phyloP scores from a whole-genome alignment of 2,329 filamentous ascomycete species.

The Apiospora koreana region DNA sequence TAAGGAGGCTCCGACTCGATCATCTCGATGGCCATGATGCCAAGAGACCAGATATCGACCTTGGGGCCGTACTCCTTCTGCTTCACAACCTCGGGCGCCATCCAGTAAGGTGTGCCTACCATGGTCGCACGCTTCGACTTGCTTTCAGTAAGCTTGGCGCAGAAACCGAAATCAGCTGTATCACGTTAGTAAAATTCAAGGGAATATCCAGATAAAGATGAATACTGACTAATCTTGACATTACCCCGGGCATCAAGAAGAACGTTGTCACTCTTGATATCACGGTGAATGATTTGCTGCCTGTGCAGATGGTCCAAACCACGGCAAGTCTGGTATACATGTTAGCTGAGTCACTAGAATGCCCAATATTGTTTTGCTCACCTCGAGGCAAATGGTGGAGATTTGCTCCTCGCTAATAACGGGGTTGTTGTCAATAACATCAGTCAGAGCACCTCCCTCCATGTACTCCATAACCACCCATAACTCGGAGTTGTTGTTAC shows the following conservation, averaged over 20 bases:
- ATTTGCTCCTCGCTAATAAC: slow-evolving; percentile 96
- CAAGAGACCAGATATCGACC: slow-evolving; percentile 98
- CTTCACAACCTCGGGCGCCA: slow-evolving; percentile 99
- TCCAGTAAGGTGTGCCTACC: slow-evolving; percentile 99
- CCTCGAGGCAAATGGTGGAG: slow-evolving; percentile 94
- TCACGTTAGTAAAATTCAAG: neutral
- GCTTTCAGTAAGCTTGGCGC: slow-evolving; percentile 94
- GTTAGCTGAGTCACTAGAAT: neutral
- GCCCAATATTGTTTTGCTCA: slow-evolving; percentile 43
- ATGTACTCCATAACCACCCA: slow-evolving; percentile 99
- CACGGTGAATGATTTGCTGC: slow-evolving; percentile 96
- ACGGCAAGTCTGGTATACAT: slow-evolving; percentile 75
- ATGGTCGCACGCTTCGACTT: slow-evolving; percentile 98
- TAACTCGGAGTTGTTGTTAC: slow-evolving; percentile 92
- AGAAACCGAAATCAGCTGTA: slow-evolving; percentile 96
- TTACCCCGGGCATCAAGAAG: slow-evolving; percentile 91
- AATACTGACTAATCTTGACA: slow-evolving; percentile 88
- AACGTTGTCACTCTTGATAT: slow-evolving; percentile 99
- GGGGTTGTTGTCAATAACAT: slow-evolving; percentile 98
- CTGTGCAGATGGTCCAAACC: slow-evolving; percentile 92
- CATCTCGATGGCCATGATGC: slow-evolving; percentile 99
- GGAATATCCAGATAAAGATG: too few relatives aligned
- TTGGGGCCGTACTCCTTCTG: slow-evolving; percentile 98
- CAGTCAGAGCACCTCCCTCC: slow-evolving; percentile 95
- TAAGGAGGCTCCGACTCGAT: slow-evolving; percentile 98